These are phyloP conservation scores for Skeletonema marinoi DNA, from an alignment of 108 stramenopile species.

Conservation along the genomic window DNA sequence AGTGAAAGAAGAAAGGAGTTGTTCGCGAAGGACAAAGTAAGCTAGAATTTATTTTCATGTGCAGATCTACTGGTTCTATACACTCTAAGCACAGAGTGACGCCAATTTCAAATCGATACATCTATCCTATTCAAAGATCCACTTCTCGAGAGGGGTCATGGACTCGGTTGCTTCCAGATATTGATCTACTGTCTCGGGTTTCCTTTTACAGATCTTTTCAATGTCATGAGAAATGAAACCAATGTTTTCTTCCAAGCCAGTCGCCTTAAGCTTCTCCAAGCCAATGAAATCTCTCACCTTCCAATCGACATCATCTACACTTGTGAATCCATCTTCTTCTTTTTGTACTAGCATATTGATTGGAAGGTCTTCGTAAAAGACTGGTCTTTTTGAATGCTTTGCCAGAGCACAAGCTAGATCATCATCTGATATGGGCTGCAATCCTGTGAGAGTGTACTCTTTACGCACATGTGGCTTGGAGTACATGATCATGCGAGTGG, in stretches of 20 bases:
- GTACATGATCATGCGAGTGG: constrained; percentile 45
- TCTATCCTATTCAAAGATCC: not conserved
- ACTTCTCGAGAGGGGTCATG: not conserved
- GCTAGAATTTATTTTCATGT: constrained; percentile 5
- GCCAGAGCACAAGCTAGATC: constrained; percentile 41
- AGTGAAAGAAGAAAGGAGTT: not conserved
- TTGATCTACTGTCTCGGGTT: constrained; percentile 48
- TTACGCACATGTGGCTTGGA: constrained; percentile 54
- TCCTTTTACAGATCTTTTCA: constrained; percentile 41
- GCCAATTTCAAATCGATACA: not conserved
- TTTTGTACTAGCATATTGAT: constrained; percentile 6
- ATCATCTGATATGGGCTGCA: constrained; percentile 41
- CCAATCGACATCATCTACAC: constrained; percentile 45
- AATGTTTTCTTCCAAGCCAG: constrained; percentile 37
- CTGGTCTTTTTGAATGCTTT: constrained; percentile 25
- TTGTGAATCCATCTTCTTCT: constrained; percentile 33
- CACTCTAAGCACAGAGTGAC: not conserved
- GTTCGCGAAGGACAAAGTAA: not conserved
- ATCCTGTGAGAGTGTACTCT: constrained; percentile 57
- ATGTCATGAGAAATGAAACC: constrained; percentile 33
- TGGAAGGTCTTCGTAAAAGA: constrained; percentile 16
- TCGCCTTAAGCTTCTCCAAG: constrained; percentile 56
- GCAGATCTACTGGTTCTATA: not conserved
- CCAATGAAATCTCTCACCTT: constrained; percentile 43
- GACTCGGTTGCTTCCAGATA: constrained; percentile 24